Evolutionary conservation across 2,329 filamentous ascomycete genomes (phyloP).

Genomic region (Incumbomyces delicatus): DNA sequence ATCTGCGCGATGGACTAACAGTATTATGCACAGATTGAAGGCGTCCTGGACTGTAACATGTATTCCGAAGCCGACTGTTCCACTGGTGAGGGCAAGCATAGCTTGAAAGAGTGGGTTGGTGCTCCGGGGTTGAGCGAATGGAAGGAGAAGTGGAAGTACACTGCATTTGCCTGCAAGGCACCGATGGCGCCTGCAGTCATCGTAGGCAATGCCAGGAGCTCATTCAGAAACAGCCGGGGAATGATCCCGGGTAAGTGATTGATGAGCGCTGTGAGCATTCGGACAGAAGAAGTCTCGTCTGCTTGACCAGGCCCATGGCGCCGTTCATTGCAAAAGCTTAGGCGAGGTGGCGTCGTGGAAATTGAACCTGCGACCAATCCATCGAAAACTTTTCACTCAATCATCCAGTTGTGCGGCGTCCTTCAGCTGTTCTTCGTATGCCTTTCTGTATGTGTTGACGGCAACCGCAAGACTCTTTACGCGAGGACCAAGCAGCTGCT

Average conservation of each 20-base stretch:
- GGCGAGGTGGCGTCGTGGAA: too few relatives aligned
- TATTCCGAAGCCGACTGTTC: neutral
- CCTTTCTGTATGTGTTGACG: constrained; percentile 59
- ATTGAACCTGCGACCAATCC: too few relatives aligned
- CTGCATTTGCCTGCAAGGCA: neutral
- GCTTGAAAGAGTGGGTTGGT: neutral
- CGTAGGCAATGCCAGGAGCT: too few relatives aligned
- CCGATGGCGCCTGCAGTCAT: neutral
- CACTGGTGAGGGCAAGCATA: neutral
- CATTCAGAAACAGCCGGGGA: too few relatives aligned
- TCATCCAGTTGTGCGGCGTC: neutral
- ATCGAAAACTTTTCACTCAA: neutral
- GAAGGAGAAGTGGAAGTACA: neutral
- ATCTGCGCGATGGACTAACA: too few relatives aligned
- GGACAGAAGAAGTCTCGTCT: too few relatives aligned
- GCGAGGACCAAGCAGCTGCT: constrained; percentile 66
- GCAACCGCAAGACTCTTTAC: constrained; percentile 62
- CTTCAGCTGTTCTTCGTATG: constrained; percentile 52
- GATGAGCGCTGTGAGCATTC: too few relatives aligned
- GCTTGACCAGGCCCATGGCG: too few relatives aligned
- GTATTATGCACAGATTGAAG: neutral
- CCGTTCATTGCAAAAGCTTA: too few relatives aligned
- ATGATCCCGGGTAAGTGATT: too few relatives aligned
- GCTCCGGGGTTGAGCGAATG: neutral
- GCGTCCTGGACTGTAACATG: neutral